These are phyloP conservation scores for Hypoxylon perforatum DNA, from an alignment of 495 filamentous ascomycete species.

Conservation along the genomic window DNA sequence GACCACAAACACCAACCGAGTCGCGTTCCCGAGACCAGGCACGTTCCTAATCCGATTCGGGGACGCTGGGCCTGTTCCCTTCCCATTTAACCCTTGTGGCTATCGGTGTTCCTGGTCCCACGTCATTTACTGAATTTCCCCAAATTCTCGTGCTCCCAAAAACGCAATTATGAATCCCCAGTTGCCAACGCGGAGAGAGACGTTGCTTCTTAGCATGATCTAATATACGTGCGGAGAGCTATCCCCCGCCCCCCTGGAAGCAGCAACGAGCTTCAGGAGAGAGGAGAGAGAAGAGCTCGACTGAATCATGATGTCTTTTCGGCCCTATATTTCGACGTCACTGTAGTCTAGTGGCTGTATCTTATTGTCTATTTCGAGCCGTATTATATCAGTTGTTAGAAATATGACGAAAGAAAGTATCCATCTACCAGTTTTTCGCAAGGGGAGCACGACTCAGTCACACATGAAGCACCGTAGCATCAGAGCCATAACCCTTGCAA, in stretches of 20 bases:
- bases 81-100: slow-evolving; percentile 33
- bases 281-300: background rate
- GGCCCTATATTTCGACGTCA: slow-evolving; percentile 22
- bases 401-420: slow-evolving; percentile 9
- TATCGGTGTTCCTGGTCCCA: slow-evolving; percentile 12
- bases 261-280: slow-evolving; percentile 35
- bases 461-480: background rate
- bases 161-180: slow-evolving; percentile 7
- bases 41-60: slow-evolving; percentile 27
- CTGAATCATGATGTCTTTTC: slow-evolving; percentile 10
- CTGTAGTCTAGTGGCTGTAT: slow-evolving; percentile 4
- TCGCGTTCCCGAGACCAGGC: slow-evolving; percentile 8
- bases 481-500: slow-evolving; percentile 4
- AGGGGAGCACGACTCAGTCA: background rate
- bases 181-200: slow-evolving; percentile 31
- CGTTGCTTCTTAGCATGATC: slow-evolving; percentile 34
- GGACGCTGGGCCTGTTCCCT: slow-evolving; percentile 4
- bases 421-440: background rate
- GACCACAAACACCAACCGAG: slow-evolving; percentile 19
- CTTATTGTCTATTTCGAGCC: background rate
- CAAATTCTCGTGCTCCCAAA: slow-evolving; percentile 6
- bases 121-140: slow-evolving; percentile 21
- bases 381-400: background rate
- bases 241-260: slow-evolving; percentile 43
- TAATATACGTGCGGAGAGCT: slow-evolving; percentile 41